Conservation (phyloP, 345 rosid species). For the Citrus cavaleriei region DNA sequence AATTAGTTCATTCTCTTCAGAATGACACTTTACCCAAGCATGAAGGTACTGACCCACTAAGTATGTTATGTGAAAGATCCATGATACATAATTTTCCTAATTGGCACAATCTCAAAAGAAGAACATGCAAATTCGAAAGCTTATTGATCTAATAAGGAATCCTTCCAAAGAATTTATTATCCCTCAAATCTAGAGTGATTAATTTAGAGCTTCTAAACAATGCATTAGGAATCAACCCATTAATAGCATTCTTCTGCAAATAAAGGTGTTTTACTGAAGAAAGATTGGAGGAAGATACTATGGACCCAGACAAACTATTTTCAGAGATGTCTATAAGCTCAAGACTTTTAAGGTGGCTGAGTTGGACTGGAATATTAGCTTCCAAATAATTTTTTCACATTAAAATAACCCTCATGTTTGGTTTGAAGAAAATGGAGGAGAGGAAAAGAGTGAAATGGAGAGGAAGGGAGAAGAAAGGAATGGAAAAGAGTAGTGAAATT, state of each 20-base stretch:
- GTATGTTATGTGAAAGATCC: not conserved
- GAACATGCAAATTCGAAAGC: not conserved
- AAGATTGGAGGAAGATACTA: not conserved
- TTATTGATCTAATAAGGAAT: not conserved
- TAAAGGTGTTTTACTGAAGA: not conserved
- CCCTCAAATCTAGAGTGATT: not conserved
- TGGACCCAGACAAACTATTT: not conserved
- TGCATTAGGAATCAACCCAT: not conserved
- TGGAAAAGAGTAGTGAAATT: no score
- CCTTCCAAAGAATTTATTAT: not conserved
- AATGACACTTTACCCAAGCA: not conserved
- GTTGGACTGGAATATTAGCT: not conserved
- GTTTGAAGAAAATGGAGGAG: no score
- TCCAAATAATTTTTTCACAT: not conserved
- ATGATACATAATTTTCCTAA: not conserved
- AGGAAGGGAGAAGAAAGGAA: no score
- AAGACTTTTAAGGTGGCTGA: not conserved
- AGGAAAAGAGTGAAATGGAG: no score
- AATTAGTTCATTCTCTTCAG: not conserved
- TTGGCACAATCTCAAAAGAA: not conserved
- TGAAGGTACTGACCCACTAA: not conserved
- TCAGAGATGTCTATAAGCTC: not conserved
- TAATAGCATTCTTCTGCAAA: not conserved
- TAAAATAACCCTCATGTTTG: no score
- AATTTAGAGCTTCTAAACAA: not conserved